Percentiles rank a stretch among this genome's conserved stretches.
Evolutionary conservation across 192 early-diverging fungal species (phyloP).

Genomic region (Coemansia biformis): DNA sequence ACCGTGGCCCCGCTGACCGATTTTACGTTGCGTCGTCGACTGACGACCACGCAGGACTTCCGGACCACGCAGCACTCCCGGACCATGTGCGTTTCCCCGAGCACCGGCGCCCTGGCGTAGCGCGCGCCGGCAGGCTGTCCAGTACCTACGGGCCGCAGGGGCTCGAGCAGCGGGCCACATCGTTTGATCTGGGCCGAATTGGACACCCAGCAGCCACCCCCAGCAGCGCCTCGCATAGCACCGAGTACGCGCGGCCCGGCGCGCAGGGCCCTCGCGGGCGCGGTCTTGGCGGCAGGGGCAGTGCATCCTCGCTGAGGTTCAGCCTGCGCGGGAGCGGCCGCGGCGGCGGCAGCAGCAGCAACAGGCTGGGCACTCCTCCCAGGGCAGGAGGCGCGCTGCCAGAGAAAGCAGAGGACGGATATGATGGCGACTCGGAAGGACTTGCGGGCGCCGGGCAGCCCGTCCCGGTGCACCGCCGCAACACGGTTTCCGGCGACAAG

Average conservation of each 20-base stretch:
- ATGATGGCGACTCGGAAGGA: conserved; percentile 46
- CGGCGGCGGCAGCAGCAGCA: no score
- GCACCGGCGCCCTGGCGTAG: not conserved
- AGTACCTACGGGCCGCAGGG: not conserved
- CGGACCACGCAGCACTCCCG: not conserved
- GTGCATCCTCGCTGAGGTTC: not conserved
- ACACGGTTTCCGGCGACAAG: conserved; percentile 49
- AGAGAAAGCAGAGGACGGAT: conserved; percentile 30
- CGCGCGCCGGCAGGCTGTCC: no score
- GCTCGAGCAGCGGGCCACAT: conserved; percentile 42
- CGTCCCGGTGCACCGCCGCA: conserved; percentile 37
- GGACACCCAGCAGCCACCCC: conserved; percentile 1
- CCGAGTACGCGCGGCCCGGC: no score
- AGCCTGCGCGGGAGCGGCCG: no score
- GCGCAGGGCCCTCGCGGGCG: not conserved
- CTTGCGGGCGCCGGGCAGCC: conserved; percentile 12
- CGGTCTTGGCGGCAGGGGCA: not conserved
- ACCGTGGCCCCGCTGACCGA: conserved; percentile 5
- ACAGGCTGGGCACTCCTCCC: conserved; percentile 9
- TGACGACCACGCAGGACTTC: conserved; percentile 8
- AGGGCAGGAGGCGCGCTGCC: conserved; percentile 3
- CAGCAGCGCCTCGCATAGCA: not conserved
- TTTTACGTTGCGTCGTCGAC: conserved; percentile 28
- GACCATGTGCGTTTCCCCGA: not conserved
- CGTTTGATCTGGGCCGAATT: conserved; percentile 42